A percentile compares a stretch with the other conserved stretches of the same genome.
Conservation (phyloP, 2,329 filamentous ascomycete species). For the Raffaelea ambrosiae region DNA sequence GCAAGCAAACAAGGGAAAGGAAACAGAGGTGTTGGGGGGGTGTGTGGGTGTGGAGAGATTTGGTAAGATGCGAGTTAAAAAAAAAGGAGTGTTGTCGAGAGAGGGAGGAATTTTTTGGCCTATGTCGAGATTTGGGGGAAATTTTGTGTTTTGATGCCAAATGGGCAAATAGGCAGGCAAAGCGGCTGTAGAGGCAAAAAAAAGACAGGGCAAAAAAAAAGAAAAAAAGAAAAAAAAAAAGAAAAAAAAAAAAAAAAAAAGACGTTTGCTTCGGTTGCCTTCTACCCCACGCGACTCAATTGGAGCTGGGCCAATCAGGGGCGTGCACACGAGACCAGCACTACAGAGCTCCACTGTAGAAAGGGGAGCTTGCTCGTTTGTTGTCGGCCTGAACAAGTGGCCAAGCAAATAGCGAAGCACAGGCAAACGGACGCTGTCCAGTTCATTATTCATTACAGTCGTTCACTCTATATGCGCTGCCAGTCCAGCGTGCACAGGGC, state of each 20-base stretch:
- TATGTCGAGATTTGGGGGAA: neutral
- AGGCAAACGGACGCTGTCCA: too few relatives aligned
- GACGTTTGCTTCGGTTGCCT: constrained; percentile 9
- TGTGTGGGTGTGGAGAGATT: neutral
- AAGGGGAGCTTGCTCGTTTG: too few relatives aligned
- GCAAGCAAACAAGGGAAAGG: neutral
- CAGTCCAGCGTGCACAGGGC: too few relatives aligned
- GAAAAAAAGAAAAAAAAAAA: neutral
- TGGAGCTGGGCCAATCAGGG: constrained; percentile 11
- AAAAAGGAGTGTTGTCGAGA: neutral
- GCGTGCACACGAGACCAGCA: neutral
- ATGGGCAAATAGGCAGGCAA: neutral
- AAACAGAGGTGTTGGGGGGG: neutral
- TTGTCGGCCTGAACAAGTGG: too few relatives aligned
- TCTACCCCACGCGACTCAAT: constrained; percentile 12
- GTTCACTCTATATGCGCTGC: too few relatives aligned
- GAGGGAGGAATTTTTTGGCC: neutral
- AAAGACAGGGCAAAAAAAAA: neutral
- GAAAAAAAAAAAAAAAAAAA: neutral
- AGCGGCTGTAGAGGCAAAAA: neutral
- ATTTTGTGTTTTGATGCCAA: neutral
- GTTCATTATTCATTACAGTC: too few relatives aligned
- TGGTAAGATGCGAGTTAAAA: too few relatives aligned
- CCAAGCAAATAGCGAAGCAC: too few relatives aligned
- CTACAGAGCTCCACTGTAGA: neutral